A percentile compares a stretch with the other conserved stretches of the same genome.
These are phyloP conservation scores for Juglanconis sp. DNA, from an alignment of 2,329 filamentous ascomycete species.

Conservation along the genomic window DNA sequence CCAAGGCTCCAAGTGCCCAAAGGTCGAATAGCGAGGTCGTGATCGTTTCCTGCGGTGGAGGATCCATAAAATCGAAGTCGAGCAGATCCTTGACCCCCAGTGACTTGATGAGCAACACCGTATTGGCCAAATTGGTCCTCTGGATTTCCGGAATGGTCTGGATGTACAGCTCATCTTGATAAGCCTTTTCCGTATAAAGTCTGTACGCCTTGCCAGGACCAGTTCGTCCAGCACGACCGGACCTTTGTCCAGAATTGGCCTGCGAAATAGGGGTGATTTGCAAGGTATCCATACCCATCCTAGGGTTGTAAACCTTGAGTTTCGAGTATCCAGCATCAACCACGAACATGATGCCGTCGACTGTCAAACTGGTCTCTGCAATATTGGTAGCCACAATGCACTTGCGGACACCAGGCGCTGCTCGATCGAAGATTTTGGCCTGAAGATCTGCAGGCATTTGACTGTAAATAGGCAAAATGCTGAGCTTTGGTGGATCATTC, in stretches of 20 bases:
- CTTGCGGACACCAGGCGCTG: constrained; percentile 85
- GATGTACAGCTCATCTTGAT: constrained; percentile 92
- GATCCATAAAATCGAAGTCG: constrained; percentile 99
- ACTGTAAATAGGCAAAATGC: constrained; percentile 96
- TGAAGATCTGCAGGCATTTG: constrained; percentile 98
- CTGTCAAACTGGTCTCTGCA: constrained; percentile 94
- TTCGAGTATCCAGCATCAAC: constrained; percentile 96
- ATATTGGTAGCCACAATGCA: constrained; percentile 99
- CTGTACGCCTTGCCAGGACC: constrained; percentile 94
- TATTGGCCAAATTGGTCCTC: constrained; percentile 92
- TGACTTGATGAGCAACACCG: constrained; percentile 88
- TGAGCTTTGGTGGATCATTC: constrained; percentile 91
- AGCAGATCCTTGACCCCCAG: constrained; percentile 90
- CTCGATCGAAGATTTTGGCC: constrained; percentile 94
- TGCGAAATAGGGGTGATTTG: constrained; percentile 98
- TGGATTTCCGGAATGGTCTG: constrained; percentile 98
- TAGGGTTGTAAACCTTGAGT: constrained; percentile 96
- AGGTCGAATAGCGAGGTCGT: constrained; percentile 96
- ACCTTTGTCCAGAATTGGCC: constrained; percentile 89
- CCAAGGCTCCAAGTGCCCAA: constrained; percentile 89
- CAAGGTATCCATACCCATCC: constrained; percentile 98
- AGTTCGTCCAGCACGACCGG: constrained; percentile 88
- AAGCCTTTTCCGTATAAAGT: constrained; percentile 90
- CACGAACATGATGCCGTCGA: constrained; percentile 99
- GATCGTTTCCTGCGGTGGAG: constrained; percentile 95